Evolutionary conservation across 2,329 filamentous ascomycete genomes (phyloP).

Genomic region (Colletotrichum zoysiae): DNA sequence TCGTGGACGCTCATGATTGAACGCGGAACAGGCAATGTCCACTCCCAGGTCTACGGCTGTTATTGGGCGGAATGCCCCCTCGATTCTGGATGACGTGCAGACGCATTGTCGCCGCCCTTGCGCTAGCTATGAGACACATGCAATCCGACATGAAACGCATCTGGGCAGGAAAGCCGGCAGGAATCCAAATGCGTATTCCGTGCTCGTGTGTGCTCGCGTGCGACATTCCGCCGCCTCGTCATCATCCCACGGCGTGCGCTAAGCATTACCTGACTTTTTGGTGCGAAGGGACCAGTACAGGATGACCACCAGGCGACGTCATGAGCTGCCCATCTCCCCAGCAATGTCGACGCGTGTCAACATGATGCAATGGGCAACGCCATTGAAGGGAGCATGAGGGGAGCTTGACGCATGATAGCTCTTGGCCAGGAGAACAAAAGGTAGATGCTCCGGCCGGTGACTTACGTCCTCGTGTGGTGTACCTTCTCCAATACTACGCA

Average conservation of each 20-base stretch:
- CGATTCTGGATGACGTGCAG: background rate
- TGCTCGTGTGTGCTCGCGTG: background rate
- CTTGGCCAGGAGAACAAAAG: background rate
- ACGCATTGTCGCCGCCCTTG: background rate
- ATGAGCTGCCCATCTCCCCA: background rate
- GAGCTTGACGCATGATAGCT: background rate
- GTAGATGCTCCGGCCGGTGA: background rate
- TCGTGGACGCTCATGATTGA: too few species aligned
- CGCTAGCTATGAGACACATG: background rate
- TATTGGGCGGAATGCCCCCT: background rate
- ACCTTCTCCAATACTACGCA: background rate
- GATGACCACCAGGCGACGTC: constrained; percentile 16
- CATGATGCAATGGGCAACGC: constrained; percentile 2
- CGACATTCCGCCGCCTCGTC: background rate
- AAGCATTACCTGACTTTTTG: background rate
- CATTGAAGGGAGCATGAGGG: background rate
- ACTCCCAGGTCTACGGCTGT: background rate
- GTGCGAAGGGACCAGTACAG: background rate
- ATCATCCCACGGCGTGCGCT: background rate
- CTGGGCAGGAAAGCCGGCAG: background rate
- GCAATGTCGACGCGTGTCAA: background rate
- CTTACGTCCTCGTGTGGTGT: background rate
- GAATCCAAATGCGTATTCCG: constrained; percentile 7
- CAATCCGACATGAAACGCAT: constrained; percentile 7
- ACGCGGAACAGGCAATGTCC: background rate